Evolutionary conservation across 2,329 filamentous ascomycete genomes (phyloP), one percentile per base, ranked within the genome.

Genomic region (Ceratocystis alfenasii): DNA sequence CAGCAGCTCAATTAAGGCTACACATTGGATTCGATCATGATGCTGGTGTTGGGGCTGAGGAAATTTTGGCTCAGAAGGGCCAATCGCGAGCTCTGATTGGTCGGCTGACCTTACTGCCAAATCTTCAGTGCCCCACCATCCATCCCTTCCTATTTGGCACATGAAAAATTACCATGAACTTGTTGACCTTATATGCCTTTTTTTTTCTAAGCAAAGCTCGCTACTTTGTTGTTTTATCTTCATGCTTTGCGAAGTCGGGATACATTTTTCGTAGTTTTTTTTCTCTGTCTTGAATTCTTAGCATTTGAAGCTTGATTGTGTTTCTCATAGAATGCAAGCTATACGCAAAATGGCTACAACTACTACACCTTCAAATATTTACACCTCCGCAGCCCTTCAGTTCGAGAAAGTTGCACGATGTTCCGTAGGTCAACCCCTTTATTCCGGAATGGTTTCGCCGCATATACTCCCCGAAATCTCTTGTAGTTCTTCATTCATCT

Each of bases 401-500:
- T 93, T 93, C 74, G 87, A 94, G 70, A 80, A 93, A 36, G 77
- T 90, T 67, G 87, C 87, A 62, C 85, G 83, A 74, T 95, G 90
- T 77, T 92, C 90, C 70, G 90, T 94, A 81, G 76, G 87, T 72
- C 5, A 50, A 17, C 46, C 41, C 41, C 48, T 8, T 48, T 20
- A n/a, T 17, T 59, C 55, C 55, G 4, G 33, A 12, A 4, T 7
- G 3, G 1, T 5, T 10, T 8, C 20, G 41, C 15, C 10, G 3
- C 36, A 12, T 8, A 41, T 41, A 5, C 36, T 15, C 1, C 36
- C 36, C 36, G 10, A 41, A 41, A 61, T 41, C 5, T 25, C 17
- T 4, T 5, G 57, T 41, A 41, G 36, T 15, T 41, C 36, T 15
- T 41, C 12, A 12, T 41, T 41, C 12, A 41, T 12, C 15, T n/a